Evolutionary conservation across 2,329 filamentous ascomycete species (phyloP).

Genomic region (Didymella pinodella): DNA sequence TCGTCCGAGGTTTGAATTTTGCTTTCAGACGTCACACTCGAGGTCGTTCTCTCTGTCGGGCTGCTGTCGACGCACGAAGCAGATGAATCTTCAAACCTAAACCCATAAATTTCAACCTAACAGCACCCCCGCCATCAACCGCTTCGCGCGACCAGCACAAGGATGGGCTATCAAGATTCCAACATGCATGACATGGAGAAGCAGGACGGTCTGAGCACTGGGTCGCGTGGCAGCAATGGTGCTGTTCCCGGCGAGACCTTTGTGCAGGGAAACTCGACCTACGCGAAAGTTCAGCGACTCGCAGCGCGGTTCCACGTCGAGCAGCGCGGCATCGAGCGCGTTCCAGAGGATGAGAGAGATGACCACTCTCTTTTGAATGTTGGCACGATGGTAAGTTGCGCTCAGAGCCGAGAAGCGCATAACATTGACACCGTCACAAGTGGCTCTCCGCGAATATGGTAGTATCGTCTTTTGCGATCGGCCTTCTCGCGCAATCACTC

Average conservation of each 20-base stretch:
- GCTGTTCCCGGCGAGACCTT: conserved; percentile 68
- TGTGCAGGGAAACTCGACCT: conserved; percentile 62
- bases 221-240: conserved; percentile 46
- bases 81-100: neutral
- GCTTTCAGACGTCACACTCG: conserved; percentile 1
- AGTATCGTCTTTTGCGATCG: conserved; percentile 78
- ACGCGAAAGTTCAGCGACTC: conserved; percentile 68
- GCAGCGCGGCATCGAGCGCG: conserved; percentile 77
- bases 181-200: conserved; percentile 38
- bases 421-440: conserved; percentile 49
- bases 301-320: conserved; percentile 73
- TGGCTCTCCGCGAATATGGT: conserved; percentile 84
- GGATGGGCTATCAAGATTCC: conserved; percentile 8
- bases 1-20: conserved; percentile 1
- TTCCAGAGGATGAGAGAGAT: conserved; percentile 72
- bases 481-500: conserved; percentile 72
- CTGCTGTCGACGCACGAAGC: neutral
- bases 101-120: neutral
- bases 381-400: conserved; percentile 70
- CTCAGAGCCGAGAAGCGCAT: neutral
- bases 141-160: neutral
- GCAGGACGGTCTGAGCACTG: conserved; percentile 23
- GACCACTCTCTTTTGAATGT: conserved; percentile 71
- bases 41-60: conserved; percentile 1
- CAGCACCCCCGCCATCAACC: neutral